Evolutionary conservation across 2,329 filamentous ascomycete species (phyloP).

Genomic region (Blumeria hordei): DNA sequence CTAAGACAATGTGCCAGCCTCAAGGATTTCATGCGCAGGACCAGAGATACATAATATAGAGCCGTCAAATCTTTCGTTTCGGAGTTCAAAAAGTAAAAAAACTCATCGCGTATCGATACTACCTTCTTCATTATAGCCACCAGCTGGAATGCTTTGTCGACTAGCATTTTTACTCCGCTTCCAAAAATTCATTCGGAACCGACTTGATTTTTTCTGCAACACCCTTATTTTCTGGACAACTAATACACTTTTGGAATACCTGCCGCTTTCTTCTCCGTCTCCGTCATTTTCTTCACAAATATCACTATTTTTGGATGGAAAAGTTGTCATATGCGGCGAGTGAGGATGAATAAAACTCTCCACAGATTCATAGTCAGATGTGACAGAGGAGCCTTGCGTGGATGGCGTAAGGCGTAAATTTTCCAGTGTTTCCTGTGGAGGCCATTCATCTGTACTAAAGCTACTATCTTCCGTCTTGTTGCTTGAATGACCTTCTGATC

Average conservation of each 20-base stretch:
- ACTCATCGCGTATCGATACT: too few relatives aligned
- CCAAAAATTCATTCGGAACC: constrained; percentile 33
- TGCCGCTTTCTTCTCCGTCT: constrained; percentile 3
- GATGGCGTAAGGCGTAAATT: constrained; percentile 41
- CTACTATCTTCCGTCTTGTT: constrained; percentile 36
- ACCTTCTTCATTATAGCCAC: too few relatives aligned
- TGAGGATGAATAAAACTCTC: not conserved
- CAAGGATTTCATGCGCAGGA: too few relatives aligned
- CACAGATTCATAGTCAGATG: constrained; percentile 16
- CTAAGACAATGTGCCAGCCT: too few relatives aligned
- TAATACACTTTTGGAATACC: constrained; percentile 16
- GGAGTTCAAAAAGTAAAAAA: too few relatives aligned
- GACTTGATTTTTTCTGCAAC: constrained; percentile 36
- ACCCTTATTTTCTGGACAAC: constrained; percentile 23
- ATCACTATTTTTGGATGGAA: constrained; percentile 1
- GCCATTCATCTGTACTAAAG: constrained; percentile 33
- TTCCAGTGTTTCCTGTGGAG: constrained; percentile 34
- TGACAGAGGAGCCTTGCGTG: constrained; percentile 39
- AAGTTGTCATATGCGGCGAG: not conserved
- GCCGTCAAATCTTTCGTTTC: too few relatives aligned
- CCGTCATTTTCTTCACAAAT: constrained; percentile 4
- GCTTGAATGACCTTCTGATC: constrained; percentile 25
- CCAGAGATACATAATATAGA: too few relatives aligned
- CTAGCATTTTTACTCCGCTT: constrained; percentile 11
- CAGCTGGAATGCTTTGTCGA: too few relatives aligned